Evolutionary conservation across 2,329 filamentous ascomycete species (phyloP).

Genomic region (Aspergillus sp.): DNA sequence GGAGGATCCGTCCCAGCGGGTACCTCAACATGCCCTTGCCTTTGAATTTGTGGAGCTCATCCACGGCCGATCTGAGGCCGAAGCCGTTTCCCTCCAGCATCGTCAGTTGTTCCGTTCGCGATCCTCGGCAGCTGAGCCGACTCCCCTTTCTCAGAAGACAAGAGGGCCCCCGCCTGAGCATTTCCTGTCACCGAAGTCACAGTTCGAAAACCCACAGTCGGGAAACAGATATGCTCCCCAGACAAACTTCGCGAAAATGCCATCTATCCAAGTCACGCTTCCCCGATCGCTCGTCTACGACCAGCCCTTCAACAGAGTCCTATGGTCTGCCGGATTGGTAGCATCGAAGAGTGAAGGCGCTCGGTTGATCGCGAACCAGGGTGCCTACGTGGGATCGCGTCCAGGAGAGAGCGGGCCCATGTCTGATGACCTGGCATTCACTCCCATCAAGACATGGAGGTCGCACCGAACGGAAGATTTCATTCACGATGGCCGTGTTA

Average conservation of each 20-base stretch:
- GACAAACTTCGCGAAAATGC: slow-evolving; percentile 32
- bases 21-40: slow-evolving; percentile 76
- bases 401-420: slow-evolving; percentile 34
- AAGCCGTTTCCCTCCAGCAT: slow-evolving; percentile 52
- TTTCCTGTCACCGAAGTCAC: slow-evolving; percentile 14
- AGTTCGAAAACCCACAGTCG: slow-evolving; percentile 23
- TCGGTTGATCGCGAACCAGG: slow-evolving; percentile 42
- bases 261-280: slow-evolving; percentile 33
- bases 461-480: slow-evolving; percentile 40
- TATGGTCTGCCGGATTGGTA: slow-evolving; percentile 46
- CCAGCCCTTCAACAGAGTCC: slow-evolving; percentile 42
- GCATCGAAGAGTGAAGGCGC: slow-evolving; percentile 45
- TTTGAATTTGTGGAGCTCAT: slow-evolving; percentile 72
- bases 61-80: slow-evolving; percentile 60
- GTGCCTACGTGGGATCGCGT: slow-evolving; percentile 43
- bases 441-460: slow-evolving; percentile 39
- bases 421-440: slow-evolving; percentile 42
- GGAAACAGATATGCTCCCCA: slow-evolving; percentile 34
- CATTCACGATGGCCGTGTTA: slow-evolving; percentile 42
- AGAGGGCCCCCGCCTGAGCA: slow-evolving; percentile 9
- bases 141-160: slow-evolving; percentile 19
- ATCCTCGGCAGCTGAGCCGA: slow-evolving; percentile 26
- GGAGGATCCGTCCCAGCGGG: slow-evolving; percentile 59
- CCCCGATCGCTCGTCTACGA: slow-evolving; percentile 43
- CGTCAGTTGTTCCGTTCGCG: slow-evolving; percentile 38